Base-by-base conservation (phyloP, 768 basidiomycete genomes). In the Exsudoporus frostii region DNA sequence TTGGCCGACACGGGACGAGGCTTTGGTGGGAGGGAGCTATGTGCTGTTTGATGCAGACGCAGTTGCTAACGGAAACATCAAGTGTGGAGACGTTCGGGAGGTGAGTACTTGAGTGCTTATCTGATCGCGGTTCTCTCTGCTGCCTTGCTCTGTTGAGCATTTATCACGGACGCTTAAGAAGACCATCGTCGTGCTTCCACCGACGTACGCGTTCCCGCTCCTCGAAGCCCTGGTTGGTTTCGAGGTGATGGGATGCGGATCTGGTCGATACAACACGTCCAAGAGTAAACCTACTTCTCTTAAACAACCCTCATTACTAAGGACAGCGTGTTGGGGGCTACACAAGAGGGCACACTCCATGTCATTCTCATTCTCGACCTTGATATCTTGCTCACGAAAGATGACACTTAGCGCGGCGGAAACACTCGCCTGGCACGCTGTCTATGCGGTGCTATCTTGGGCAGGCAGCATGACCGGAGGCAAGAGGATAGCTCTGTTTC, bases 201-300 rank as follows among this genome's bases (percentile, higher is more conserved):
- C 85, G 81, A 78, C 76, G 89, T 27, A 53, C 52, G 51, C 55
- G 58, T 34, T 32, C 36, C 54, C 25, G 22, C 58, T 51, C 59
- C 60, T 59, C 53, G 77, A 80, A 91, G 73, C 88, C 85, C 82
- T 66, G 20, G 78, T 62, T 69, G 84, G 84, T 87, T 82, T 69
- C 61, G 42, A 57, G 59, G 55, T 29, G 52, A 29, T 55, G 39
- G 46, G 50, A 46, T 42, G 67, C 56, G 64, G 62, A 47, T 72
- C 73, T 80, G 90, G 88, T 88, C 85, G 95, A 98, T 98, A 95
- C 93, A 87, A 89, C 73, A 59, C 80, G 89, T 91, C 95, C 95
- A 67, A 97, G 64, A 96, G 74, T 42, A 74, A 87, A 39, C 56
- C 60, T 50, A 37, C 56, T 73, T 65, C 83, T 82, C 79, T 76